Percentiles rank a stretch among this genome's conserved stretches.
Evolutionary conservation across 768 basidiomycete genomes (phyloP).

Genomic region (Fistulinella prunicolor): DNA sequence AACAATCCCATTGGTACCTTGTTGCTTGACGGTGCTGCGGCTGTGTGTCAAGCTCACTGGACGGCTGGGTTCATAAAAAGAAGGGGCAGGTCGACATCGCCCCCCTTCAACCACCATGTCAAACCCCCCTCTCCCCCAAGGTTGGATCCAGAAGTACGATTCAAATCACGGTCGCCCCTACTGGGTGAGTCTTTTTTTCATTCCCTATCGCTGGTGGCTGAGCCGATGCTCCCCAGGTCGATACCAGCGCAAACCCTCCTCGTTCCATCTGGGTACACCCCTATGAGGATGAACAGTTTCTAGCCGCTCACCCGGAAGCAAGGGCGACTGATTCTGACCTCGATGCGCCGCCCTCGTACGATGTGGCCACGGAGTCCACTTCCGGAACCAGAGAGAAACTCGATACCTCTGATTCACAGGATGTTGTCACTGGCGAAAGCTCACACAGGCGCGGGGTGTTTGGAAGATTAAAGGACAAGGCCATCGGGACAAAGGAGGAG

Average conservation of each 20-base stretch:
- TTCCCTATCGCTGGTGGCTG: neutral
- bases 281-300: constrained; percentile 62
- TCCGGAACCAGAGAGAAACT: no score
- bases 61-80: no score
- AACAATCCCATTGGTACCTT: no score
- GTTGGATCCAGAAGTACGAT: constrained; percentile 56
- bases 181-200: constrained; percentile 38
- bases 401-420: no score
- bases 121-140: constrained; percentile 47
- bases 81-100: no score
- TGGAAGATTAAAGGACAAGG: constrained; percentile 60
- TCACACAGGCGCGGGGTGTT: constrained; percentile 55
- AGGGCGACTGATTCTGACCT: constrained; percentile 29
- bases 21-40: no score
- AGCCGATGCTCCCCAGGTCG: constrained; percentile 43
- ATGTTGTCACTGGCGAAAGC: no score
- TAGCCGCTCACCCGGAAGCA: constrained; percentile 51
- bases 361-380: constrained; percentile 12
- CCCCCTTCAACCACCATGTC: constrained; percentile 20
- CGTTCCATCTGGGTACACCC: constrained; percentile 74
- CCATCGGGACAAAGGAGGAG: constrained; percentile 63
- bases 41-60: constrained; percentile 6
- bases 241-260: constrained; percentile 59
- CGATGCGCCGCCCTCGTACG: constrained; percentile 29
- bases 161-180: constrained; percentile 40